Evolutionary conservation across 805 yeast genomes (phyloP), one percentile per base, ranked within the genome.

Genomic region (Tanozyma kutaoensis): DNA sequence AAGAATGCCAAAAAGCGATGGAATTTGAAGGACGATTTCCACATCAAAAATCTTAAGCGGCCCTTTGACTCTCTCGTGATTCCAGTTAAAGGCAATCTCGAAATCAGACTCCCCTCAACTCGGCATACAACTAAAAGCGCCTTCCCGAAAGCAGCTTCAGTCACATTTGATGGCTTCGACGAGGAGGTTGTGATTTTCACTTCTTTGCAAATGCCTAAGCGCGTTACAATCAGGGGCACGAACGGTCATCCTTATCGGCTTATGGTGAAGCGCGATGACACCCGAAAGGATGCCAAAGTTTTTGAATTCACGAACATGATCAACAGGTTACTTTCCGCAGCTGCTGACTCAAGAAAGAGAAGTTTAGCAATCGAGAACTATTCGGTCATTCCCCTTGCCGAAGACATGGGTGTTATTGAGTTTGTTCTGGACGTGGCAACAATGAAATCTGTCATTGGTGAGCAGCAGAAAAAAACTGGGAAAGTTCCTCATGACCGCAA

Each of bases 241-340:
- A 81, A 88, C 50, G 86, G 88, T 7, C 52, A 54, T n/a, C 48
- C 57, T 1, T 86, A 86, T 45, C 67, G 76, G 12, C 62, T 91
- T 11, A 63, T 91, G 54, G 76, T 93, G 40, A 91, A 91, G 45
- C 68, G 73, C 35, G 99, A 91, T 50, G 98, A 91, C 54, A 75
- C 93, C 12, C 58, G 97, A 36, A 93, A 93, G 44, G 99, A 93
- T 57, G 91, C 95, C 4, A 79, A 93, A 40, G 70, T 88, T 28
- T 79, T 85, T n/a, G 91, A 93, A 40, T 77, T 91, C 40, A 82
- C 96, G 0, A 72, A 82, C 1, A 77, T 85, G 50, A 72, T 91
- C 48, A 86, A 86, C 45, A 69, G 81, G 37, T 46, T 91, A 17
- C 56, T 91, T 30, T 51, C 58, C 13, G 63, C 66, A 12, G 79